Evolutionary conservation across 179 eudicot species (phyloP).

Genomic region (Silene noctiflora): DNA sequence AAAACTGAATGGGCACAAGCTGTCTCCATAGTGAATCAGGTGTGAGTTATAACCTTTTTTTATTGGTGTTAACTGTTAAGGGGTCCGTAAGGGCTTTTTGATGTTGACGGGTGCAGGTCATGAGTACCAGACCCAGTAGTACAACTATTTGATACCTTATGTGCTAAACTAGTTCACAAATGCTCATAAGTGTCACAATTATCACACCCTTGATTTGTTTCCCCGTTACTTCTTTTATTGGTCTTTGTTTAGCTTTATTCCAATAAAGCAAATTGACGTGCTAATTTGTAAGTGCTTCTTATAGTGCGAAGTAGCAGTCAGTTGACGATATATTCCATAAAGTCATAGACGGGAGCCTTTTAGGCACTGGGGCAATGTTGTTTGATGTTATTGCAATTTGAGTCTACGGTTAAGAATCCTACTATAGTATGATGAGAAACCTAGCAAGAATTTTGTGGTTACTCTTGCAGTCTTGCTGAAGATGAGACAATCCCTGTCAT

Average conservation of each 20-base stretch:
- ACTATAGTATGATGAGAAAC: not conserved
- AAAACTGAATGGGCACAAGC: constrained; percentile 97
- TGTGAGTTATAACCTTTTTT: constrained; percentile 22
- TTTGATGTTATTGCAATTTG: not conserved
- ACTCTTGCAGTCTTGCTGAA: not conserved
- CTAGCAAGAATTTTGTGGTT: not conserved
- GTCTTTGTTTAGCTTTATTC: not conserved
- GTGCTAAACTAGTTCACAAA: no score
- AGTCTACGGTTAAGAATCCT: not conserved
- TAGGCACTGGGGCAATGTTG: not conserved
- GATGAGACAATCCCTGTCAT: constrained; percentile 10
- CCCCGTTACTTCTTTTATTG: not conserved
- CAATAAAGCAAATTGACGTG: not conserved
- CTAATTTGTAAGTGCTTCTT: not conserved
- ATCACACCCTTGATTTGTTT: not conserved
- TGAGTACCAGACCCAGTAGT: no score
- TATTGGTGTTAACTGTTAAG: not conserved
- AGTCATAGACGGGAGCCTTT: not conserved
- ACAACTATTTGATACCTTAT: no score
- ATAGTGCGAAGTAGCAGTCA: not conserved
- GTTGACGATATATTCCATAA: not conserved
- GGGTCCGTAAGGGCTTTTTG: not conserved
- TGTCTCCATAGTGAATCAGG: constrained; percentile 95
- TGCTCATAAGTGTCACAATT: no score
- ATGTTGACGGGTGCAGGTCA: no score